Evolutionary conservation across 2,329 filamentous ascomycete species (phyloP).

Genomic region (Cladosporium austrohemisphaericum): DNA sequence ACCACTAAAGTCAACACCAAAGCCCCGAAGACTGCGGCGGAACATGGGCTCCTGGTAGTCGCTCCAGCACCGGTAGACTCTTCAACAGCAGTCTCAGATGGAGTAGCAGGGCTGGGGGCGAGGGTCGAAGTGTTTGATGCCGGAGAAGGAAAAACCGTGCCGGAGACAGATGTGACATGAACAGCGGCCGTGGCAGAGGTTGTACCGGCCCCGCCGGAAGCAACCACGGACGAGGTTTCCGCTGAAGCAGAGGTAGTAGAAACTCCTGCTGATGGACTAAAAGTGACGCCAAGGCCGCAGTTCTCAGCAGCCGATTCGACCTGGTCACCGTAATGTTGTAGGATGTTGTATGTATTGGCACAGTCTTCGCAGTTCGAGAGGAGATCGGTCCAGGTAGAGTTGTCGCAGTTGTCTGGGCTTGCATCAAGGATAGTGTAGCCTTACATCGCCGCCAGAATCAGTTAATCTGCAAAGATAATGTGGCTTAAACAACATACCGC

Average conservation of each 20-base stretch:
- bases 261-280: not conserved
- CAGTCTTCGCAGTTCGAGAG: conserved; percentile 39
- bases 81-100: not conserved
- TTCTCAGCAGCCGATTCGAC: conserved; percentile 38
- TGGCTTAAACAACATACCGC: conserved; percentile 33
- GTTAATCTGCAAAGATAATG: too few relatives aligned
- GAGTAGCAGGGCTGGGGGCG: too few relatives aligned
- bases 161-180: too few relatives aligned
- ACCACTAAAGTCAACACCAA: not conserved
- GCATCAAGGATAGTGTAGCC: conserved; percentile 30
- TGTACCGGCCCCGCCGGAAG: too few relatives aligned
- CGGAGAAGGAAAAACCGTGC: not conserved
- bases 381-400: conserved; percentile 30
- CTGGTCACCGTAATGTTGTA: conserved; percentile 42
- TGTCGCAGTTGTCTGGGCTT: conserved; percentile 27
- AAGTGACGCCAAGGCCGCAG: conserved; percentile 30
- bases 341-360: conserved; percentile 43
- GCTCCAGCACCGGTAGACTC: not conserved
- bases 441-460: conserved; percentile 5
- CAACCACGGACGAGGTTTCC: not conserved
- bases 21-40: not conserved
- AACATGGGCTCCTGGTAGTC: not conserved
- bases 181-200: not conserved
- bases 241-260: not conserved
- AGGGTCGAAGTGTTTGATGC: not conserved